Evolutionary conservation across 2,329 filamentous ascomycete genomes (phyloP), one percentile per base, ranked within the genome.

Genomic region (Gliomastix tumulicola): DNA sequence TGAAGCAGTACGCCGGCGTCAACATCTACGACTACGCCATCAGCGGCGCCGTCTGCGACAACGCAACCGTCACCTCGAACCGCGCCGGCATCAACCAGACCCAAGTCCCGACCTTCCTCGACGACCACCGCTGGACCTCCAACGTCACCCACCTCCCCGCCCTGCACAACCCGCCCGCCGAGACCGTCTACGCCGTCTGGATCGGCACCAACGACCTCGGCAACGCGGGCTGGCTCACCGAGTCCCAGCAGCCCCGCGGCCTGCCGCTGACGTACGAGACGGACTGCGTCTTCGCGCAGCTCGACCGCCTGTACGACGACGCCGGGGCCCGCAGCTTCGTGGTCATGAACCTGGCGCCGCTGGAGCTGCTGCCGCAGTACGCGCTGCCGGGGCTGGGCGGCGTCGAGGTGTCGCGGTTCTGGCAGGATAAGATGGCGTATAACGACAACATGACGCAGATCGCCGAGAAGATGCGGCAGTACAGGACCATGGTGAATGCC

Each of bases 161-260:
- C 13, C 11, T 28, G 13, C n/a, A 28, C 13, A 16, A n/a, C 25
- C 25, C 25, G 13, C 47, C 69, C 2, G 59, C 72, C 21, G 77
- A 79, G 43, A 86, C 84, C 1, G 77, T 86, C 3, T 89, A 88
- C 49, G 70, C 77, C 2, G 71, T 89, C 34, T 90, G 83, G 82
- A 88, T 89, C 48, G 85, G 85, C 4, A 88, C 84, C 17, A 90
- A 90, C 51, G 85, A 92, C 49, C 63, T 90, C 9, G 84, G 84
- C 17, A 68, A 65, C 39, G 59, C 68, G 35, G 81, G 72, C 8
- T 82, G 88, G 50, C 55, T 89, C 21, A 76, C 71, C 5, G 81
- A 87, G 50, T 68, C 66, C 18, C 79, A 87, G 51, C 56, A 69
- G 5, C 48, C 62, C 0, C 15, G 18, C 0, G 73, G 70, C 11